These are phyloP conservation scores for Trichosporon sp. DNA, from an alignment of 1,284 basidiomycete genomes.

Conservation along the genomic window DNA sequence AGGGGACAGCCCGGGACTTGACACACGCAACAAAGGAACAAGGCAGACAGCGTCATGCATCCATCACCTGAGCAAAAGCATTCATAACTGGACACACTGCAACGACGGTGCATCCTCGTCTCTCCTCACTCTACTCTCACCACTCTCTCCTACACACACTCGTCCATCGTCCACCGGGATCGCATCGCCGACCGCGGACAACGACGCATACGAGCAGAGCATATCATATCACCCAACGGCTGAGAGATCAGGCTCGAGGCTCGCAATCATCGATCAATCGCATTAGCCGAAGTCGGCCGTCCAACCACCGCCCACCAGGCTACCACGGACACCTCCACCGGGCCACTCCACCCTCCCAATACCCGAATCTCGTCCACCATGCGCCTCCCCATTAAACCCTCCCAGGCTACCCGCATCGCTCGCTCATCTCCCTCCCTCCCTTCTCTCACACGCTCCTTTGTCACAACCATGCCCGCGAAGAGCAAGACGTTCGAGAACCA, in stretches of 20 bases:
- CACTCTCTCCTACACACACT: no score
- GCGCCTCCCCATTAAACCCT: conserved; percentile 5
- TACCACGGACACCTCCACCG: background rate
- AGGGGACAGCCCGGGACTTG: background rate
- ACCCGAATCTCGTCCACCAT: background rate
- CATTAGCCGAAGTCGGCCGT: background rate
- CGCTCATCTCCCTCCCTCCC: background rate
- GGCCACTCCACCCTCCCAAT: background rate
- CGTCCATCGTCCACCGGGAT: background rate
- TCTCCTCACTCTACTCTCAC: no score
- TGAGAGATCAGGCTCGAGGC: no score
- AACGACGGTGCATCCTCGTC: no score
- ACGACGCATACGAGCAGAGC: background rate
- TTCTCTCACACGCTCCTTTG: conserved; percentile 2
- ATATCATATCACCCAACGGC: no score
- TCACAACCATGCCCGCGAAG: conserved; percentile 22
- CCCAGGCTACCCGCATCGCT: background rate
- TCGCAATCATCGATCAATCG: no score
- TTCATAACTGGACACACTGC: no score
- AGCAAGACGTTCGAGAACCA: conserved; percentile 58
- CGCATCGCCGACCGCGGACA: background rate
- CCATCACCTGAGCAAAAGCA: no score
- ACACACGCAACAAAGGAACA: background rate
- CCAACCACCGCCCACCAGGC: background rate
- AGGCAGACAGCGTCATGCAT: no score